Conservation (phyloP, 306 rosid species). For the Cicer judaicum region DNA sequence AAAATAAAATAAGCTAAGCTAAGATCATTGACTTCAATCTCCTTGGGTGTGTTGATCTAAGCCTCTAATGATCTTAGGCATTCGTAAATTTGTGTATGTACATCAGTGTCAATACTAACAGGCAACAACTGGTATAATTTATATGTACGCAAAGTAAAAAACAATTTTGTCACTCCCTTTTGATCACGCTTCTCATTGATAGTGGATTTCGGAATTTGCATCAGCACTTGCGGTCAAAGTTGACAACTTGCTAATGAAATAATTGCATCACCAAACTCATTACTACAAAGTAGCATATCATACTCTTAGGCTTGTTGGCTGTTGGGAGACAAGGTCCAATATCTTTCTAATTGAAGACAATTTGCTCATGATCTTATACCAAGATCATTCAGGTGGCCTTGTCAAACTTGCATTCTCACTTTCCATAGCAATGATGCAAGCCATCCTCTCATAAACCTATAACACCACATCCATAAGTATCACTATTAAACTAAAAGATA, state of each 20-base stretch:
- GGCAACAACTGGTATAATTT: not conserved
- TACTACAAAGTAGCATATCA: not conserved
- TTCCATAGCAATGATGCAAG: constrained; percentile 84
- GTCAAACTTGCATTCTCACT: constrained; percentile 71
- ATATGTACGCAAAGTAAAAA: not conserved
- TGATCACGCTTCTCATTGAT: constrained; percentile 16
- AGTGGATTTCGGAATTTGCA: constrained; percentile 29
- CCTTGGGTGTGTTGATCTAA: constrained; percentile 1
- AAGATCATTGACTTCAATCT: constrained; percentile 10
- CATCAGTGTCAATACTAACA: constrained; percentile 18
- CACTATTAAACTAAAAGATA: constrained; percentile 1
- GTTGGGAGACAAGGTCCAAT: constrained; percentile 28
- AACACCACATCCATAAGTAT: constrained; percentile 23
- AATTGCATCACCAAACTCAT: constrained; percentile 37
- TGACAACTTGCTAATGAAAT: constrained; percentile 39
- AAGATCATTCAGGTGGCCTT: constrained; percentile 54
- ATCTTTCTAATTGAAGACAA: constrained; percentile 14
- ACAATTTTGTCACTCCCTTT: constrained; percentile 2
- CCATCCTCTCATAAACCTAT: constrained; percentile 79
- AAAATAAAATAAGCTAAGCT: not conserved
- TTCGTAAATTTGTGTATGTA: constrained; percentile 16
- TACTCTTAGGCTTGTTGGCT: constrained; percentile 8
- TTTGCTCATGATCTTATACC: not conserved
- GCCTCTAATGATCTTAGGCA: constrained; percentile 9
- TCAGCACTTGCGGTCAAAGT: constrained; percentile 33